phyloP scores from a whole-genome alignment of 306 rosid genomes.

The Lupinus albus region DNA sequence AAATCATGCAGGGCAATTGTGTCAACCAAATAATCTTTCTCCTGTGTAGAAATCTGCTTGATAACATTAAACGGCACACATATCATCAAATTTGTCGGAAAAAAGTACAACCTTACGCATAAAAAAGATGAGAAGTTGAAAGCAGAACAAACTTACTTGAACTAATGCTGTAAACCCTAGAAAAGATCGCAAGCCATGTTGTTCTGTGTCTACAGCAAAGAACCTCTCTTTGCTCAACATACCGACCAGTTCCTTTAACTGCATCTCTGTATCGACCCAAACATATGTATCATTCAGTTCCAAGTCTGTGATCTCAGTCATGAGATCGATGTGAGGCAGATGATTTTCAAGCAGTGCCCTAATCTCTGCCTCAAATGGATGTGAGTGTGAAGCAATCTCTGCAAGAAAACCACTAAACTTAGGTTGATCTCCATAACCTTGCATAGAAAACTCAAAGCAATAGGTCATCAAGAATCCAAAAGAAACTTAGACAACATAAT shows the following conservation, averaged over 20 bases:
- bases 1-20: constrained; percentile 80
- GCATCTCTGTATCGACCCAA: constrained; percentile 75
- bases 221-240: constrained; percentile 57
- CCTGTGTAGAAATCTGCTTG: constrained; percentile 69
- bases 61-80: constrained; percentile 4
- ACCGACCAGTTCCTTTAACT: constrained; percentile 59
- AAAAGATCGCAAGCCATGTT: constrained; percentile 77
- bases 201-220: constrained; percentile 89
- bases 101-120: constrained; percentile 1
- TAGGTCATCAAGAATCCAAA: constrained; percentile 5
- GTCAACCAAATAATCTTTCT: constrained; percentile 89
- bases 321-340: constrained; percentile 48
- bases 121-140: not conserved
- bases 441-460: constrained; percentile 19
- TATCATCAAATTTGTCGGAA: constrained; percentile 26
- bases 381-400: constrained; percentile 57
- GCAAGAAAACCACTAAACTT: constrained; percentile 29
- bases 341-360: constrained; percentile 49
- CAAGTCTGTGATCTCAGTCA: constrained; percentile 46
- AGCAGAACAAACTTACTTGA: constrained; percentile 55
- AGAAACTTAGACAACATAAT: not conserved
- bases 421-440: constrained; percentile 19
- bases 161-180: constrained; percentile 82
- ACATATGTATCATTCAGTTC: constrained; percentile 54
- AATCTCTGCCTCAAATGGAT: constrained; percentile 75